Evolutionary conservation across 441 rosid species (phyloP).

Genomic region (Brassica balearica): DNA sequence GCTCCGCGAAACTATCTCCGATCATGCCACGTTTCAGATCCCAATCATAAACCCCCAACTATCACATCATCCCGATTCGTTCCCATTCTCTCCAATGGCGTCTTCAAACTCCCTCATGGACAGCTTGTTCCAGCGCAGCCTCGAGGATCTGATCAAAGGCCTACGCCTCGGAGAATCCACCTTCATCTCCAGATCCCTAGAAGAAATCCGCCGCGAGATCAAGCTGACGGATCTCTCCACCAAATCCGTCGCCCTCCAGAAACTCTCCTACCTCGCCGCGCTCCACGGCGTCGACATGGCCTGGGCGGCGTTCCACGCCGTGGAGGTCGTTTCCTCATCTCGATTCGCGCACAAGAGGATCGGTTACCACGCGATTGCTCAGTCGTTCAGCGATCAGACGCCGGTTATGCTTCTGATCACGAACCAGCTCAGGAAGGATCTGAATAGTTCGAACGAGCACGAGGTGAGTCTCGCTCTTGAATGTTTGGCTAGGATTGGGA

Average conservation of each 20-base stretch:
- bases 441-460: constrained; percentile 62
- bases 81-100: constrained; percentile 25
- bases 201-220: constrained; percentile 84
- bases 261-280: constrained; percentile 76
- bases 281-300: constrained; percentile 76
- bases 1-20: background rate
- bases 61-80: background rate
- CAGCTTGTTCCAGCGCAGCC: constrained; percentile 73
- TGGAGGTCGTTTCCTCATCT: constrained; percentile 82
- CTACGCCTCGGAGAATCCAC: constrained; percentile 65
- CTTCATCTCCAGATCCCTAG: constrained; percentile 67
- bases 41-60: constrained; percentile 1
- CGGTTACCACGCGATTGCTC: constrained; percentile 78
- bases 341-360: constrained; percentile 68
- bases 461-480: constrained; percentile 84
- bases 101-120: constrained; percentile 72
- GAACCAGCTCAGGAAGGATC: constrained; percentile 84
- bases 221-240: constrained; percentile 75
- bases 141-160: constrained; percentile 81
- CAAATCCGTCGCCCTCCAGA: constrained; percentile 82
- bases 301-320: constrained; percentile 81
- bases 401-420: constrained; percentile 76
- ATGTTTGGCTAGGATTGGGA: constrained; percentile 76
- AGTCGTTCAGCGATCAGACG: constrained; percentile 76
- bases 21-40: constrained; percentile 20